Conservation (phyloP, 2,329 filamentous ascomycete genomes). For the Pestalotiopsis fici region DNA sequence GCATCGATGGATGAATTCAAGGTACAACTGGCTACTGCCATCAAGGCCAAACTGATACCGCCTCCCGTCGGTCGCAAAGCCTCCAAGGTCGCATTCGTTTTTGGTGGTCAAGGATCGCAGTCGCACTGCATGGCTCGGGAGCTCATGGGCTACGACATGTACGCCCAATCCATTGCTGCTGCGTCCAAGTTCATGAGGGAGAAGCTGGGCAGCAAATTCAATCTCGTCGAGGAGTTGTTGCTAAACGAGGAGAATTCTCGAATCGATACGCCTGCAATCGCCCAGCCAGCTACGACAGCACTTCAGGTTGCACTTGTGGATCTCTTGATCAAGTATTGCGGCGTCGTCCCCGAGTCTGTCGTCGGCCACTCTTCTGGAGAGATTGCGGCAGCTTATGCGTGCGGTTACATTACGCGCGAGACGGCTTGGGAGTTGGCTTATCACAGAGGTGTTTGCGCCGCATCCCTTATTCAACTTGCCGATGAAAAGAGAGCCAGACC, state of each 20-base stretch:
- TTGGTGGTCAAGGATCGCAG: slow-evolving; percentile 37
- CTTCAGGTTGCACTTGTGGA: slow-evolving; percentile 31
- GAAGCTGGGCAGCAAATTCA: slow-evolving; percentile 21
- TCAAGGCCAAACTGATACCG: slow-evolving; percentile 11
- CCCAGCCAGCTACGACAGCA: slow-evolving; percentile 30
- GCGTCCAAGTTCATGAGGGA: slow-evolving; percentile 28
- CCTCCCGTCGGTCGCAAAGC: slow-evolving; percentile 12
- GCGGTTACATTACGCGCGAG: slow-evolving; percentile 23
- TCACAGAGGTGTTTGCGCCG: slow-evolving; percentile 19
- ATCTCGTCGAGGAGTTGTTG: slow-evolving; percentile 33
- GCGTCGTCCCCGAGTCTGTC: slow-evolving; percentile 22
- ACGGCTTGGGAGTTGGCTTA: slow-evolving; percentile 23
- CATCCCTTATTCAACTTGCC: background rate
- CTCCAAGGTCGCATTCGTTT: slow-evolving; percentile 26
- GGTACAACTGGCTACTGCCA: slow-evolving; percentile 14
- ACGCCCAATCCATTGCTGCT: slow-evolving; percentile 25
- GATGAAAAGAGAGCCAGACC: background rate
- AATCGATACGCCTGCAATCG: slow-evolving; percentile 33
- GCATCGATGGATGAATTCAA: slow-evolving; percentile 32
- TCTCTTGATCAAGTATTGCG: slow-evolving; percentile 22
- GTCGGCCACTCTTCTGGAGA: slow-evolving; percentile 37
- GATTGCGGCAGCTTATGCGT: slow-evolving; percentile 32
- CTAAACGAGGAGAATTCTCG: slow-evolving; percentile 21
- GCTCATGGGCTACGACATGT: slow-evolving; percentile 29
- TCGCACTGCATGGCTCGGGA: slow-evolving; percentile 39